phyloP scores from a whole-genome alignment of 1,284 basidiomycete species.

The Flammula alnicola region DNA sequence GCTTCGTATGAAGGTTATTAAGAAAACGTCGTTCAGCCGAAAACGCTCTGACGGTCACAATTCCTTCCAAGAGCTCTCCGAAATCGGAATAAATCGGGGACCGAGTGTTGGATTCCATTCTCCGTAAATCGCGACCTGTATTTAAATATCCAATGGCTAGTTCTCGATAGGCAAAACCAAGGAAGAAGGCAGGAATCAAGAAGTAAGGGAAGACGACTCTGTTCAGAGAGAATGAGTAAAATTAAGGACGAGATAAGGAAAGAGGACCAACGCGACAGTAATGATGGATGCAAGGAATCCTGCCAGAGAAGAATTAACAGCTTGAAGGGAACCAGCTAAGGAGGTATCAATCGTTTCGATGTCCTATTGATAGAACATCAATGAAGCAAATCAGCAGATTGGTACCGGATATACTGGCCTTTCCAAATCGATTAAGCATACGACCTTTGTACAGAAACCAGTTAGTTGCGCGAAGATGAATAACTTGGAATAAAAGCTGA shows the following conservation, averaged over 20 bases:
- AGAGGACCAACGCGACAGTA: slow-evolving; percentile 54
- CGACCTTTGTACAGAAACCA: slow-evolving; percentile 46
- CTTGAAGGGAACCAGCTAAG: slow-evolving; percentile 69
- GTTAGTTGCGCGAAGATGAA: background rate
- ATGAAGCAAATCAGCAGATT: background rate
- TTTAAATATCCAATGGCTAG: slow-evolving; percentile 78
- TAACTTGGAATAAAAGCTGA: slow-evolving; percentile 14
- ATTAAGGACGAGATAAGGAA: background rate
- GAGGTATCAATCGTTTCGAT: slow-evolving; percentile 79
- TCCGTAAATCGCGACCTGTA: slow-evolving; percentile 76
- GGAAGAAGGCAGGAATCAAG: slow-evolving; percentile 69
- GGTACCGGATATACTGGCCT: slow-evolving; percentile 36
- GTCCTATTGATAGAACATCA: slow-evolving; percentile 47
- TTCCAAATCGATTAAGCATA: slow-evolving; percentile 70
- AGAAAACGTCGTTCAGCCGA: slow-evolving; percentile 84
- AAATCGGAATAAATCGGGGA: slow-evolving; percentile 82
- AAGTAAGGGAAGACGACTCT: slow-evolving; percentile 75
- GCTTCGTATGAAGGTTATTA: slow-evolving; percentile 67
- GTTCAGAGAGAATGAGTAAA: slow-evolving; percentile 10
- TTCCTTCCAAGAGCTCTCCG: slow-evolving; percentile 78
- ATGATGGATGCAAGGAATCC: slow-evolving; percentile 72
- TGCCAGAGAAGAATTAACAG: slow-evolving; percentile 75
- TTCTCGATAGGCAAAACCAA: slow-evolving; percentile 65
- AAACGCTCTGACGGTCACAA: slow-evolving; percentile 89
- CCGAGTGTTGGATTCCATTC: slow-evolving; percentile 77